Evolutionary conservation across 2,329 filamentous ascomycete genomes (phyloP), one percentile per base, ranked within the genome.

Genomic region (Madurella fahalii): DNA sequence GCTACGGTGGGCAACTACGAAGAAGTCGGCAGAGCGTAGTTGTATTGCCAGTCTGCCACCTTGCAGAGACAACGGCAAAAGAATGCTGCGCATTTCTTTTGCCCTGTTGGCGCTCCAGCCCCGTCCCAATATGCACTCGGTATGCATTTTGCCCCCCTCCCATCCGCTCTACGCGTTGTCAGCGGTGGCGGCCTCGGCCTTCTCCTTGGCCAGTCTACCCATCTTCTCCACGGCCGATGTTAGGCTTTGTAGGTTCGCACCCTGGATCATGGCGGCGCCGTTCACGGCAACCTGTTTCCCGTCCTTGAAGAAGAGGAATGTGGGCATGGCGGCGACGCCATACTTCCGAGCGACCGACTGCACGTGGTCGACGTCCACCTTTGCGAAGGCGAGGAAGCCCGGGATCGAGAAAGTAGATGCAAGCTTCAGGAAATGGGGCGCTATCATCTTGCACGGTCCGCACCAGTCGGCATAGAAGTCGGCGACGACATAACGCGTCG

Each of bases 391-490:
- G 47, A 78, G 73, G 42, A 71, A 68, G 49, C 75, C 71, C 16
- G 72, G 71, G 20, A 71, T 58, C 53, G 66, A 59, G 63, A 72
- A 68, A 40, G 68, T 61, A 46, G 66, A 66, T 44, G 80, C 76
- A 50, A 82, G 73, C 64, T 75, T 71, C 56, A 63, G 65, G 74
- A 77, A 84, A 55, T 78, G 63, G 58, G 81, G 81, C 18, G 79
- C 77, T 64, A 84, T 83, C 62, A 72, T 71, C 69, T 80, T 81
- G 78, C 82, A 84, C 30, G 81, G 82, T 40, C 74, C 75, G 69
- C 81, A 84, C 82, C 82, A 84, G 64, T 77, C 71, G 55, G 81
- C 81, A 69, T 73, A 78, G 70, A 83, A 82, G 66, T 84, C 80
- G 59, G 80, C 69, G 57, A 77, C 74, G 59, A 83, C 78, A 69